Evolutionary conservation across 345 rosid genomes (phyloP).

Genomic region (Populus tremula): DNA sequence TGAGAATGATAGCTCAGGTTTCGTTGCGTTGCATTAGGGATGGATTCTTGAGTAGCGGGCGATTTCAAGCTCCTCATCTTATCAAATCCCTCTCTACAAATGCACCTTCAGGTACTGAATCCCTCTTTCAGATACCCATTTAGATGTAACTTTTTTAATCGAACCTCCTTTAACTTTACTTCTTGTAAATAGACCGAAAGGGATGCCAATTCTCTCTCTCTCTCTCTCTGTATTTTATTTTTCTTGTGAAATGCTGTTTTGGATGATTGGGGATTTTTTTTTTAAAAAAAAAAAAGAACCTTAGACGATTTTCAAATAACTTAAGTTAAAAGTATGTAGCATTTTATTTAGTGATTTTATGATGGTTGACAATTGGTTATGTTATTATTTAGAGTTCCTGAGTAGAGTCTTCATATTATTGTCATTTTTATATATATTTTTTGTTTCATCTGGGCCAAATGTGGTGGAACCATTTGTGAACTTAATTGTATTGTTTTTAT

Average conservation of each 20-base stretch:
- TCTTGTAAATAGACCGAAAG: too few species aligned
- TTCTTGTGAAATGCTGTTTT: too few species aligned
- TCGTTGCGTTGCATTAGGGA: constrained; percentile 28
- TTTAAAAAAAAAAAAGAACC: too few species aligned
- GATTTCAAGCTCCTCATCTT: constrained; percentile 19
- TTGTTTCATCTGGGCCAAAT: neutral
- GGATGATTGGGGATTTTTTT: too few species aligned
- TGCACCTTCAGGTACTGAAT: constrained; percentile 32
- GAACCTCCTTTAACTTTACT: too few species aligned
- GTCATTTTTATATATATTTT: neutral
- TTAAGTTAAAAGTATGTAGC: too few species aligned
- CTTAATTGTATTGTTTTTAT: neutral
- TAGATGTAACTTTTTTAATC: too few species aligned
- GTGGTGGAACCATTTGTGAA: neutral
- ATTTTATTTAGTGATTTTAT: neutral
- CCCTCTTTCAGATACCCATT: too few species aligned
- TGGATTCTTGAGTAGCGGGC: constrained; percentile 9
- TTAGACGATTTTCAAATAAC: too few species aligned
- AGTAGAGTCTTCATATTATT: neutral
- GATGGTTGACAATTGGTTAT: neutral
- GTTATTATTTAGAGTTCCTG: neutral
- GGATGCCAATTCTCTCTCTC: too few species aligned
- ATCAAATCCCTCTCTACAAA: constrained; percentile 31
- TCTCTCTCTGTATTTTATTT: too few species aligned
- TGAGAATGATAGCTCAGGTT: constrained; percentile 30